These are phyloP conservation scores for Salix koriyanagi DNA, from an alignment of 345 rosid genomes.

Conservation along the genomic window DNA sequence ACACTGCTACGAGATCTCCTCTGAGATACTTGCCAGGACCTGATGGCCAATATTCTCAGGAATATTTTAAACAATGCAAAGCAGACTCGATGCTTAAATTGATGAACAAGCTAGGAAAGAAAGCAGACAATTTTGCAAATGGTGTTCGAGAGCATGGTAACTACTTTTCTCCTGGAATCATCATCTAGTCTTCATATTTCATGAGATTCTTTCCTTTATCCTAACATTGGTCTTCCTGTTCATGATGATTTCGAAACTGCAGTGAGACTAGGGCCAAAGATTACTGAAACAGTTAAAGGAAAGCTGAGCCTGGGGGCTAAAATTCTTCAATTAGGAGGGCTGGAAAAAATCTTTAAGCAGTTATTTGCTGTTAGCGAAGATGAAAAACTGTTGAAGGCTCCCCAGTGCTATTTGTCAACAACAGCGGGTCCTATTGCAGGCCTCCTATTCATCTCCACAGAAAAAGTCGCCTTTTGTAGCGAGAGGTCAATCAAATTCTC, in stretches of 20 bases:
- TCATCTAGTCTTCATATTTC: not conserved
- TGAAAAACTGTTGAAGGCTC: slow-evolving; percentile 42
- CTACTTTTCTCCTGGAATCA: not conserved
- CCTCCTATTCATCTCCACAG: slow-evolving; percentile 42
- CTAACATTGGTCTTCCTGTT: not conserved
- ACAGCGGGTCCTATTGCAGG: slow-evolving; percentile 50
- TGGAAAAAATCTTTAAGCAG: slow-evolving; percentile 38
- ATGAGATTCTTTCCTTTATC: too few species aligned
- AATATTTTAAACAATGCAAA: not conserved
- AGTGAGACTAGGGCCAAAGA: slow-evolving; percentile 40
- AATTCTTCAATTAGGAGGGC: slow-evolving; percentile 43
- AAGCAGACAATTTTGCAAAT: slow-evolving; percentile 40
- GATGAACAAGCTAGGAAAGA: slow-evolving; percentile 46
- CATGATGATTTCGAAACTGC: not conserved
- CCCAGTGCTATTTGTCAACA: slow-evolving; percentile 48
- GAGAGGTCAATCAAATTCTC: slow-evolving; percentile 42
- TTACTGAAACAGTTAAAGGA: slow-evolving; percentile 43
- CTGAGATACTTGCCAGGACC: too few species aligned
- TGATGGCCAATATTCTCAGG: too few species aligned
- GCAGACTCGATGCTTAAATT: slow-evolving; percentile 30
- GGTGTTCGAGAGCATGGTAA: slow-evolving; percentile 55
- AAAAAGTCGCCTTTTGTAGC: slow-evolving; percentile 43
- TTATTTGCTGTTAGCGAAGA: slow-evolving; percentile 35
- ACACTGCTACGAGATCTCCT: slow-evolving; percentile 16
- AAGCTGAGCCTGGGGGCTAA: slow-evolving; percentile 44